Percentiles rank a stretch among this genome's conserved stretches.
phyloP scores from a whole-genome alignment of 805 yeast species.

The Yamadazyma endophytica region DNA sequence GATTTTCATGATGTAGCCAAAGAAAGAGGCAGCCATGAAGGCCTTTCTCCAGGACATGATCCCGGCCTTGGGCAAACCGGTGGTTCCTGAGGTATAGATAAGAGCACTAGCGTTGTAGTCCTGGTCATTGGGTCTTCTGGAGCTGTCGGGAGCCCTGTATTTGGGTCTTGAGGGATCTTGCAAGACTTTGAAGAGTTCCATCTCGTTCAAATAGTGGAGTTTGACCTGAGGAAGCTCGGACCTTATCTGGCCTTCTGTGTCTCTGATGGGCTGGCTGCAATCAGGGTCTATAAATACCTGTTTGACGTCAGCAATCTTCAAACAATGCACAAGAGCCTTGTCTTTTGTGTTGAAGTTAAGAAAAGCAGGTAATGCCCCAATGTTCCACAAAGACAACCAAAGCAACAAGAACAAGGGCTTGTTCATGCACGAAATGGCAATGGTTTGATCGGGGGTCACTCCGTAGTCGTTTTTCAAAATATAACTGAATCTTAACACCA shows the following conservation, averaged over 20 bases:
- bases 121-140: slow-evolving; percentile 55
- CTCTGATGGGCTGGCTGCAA: slow-evolving; percentile 49
- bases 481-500: slow-evolving; percentile 61
- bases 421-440: slow-evolving; percentile 76
- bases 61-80: slow-evolving; percentile 93
- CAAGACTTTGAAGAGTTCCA: slow-evolving; percentile 39
- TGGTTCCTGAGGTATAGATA: slow-evolving; percentile 91
- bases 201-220: slow-evolving; percentile 51
- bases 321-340: slow-evolving; percentile 73
- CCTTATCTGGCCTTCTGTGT: slow-evolving; percentile 41
- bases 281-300: slow-evolving; percentile 75
- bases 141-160: slow-evolving; percentile 51
- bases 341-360: slow-evolving; percentile 77
- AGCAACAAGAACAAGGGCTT: slow-evolving; percentile 75
- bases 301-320: slow-evolving; percentile 59
- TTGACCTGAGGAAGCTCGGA: slow-evolving; percentile 32
- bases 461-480: slow-evolving; percentile 61
- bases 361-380: slow-evolving; percentile 87
- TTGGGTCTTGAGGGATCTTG: slow-evolving; percentile 38
- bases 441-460: slow-evolving; percentile 59
- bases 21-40: slow-evolving; percentile 63
- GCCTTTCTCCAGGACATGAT: slow-evolving; percentile 89
- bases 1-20: slow-evolving; percentile 66
- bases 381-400: slow-evolving; percentile 86
- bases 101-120: slow-evolving; percentile 65